phyloP scores from a whole-genome alignment of 2,329 filamentous ascomycete species.

The Nigrospora oryzae region DNA sequence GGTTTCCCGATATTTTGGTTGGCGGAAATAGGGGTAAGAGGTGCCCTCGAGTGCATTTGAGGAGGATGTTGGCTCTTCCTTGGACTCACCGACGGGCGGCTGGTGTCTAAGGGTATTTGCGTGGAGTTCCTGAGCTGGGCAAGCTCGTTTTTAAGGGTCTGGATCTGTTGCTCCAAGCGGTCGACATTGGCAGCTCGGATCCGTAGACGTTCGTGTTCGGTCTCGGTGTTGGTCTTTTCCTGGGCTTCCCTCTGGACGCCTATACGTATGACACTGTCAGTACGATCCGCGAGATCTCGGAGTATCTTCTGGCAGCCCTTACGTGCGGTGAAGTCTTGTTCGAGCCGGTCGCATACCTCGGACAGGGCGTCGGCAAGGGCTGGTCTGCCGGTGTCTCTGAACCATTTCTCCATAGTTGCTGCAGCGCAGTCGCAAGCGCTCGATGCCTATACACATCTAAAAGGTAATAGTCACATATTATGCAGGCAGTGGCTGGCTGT shows the following conservation, averaged over 20 bases:
- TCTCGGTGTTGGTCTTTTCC: no score
- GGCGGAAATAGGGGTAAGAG: conserved; percentile 15
- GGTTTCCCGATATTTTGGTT: conserved; percentile 11
- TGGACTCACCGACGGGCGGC: conserved; percentile 4
- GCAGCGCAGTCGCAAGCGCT: no score
- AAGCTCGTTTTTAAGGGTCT: conserved; percentile 28
- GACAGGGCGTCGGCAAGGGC: conserved; percentile 17
- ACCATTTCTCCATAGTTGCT: conserved; percentile 20
- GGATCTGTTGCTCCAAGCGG: conserved; percentile 32
- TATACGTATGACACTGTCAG: conserved; percentile 5
- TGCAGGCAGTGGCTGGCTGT: no score
- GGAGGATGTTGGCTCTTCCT: conserved; percentile 3
- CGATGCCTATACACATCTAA: no score
- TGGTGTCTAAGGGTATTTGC: conserved; percentile 3
- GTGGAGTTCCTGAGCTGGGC: conserved; percentile 15
- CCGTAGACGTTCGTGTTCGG: conserved; percentile 15
- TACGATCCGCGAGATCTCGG: conserved; percentile 1
- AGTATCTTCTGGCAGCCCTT: not conserved
- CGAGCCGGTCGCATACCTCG: conserved; percentile 15
- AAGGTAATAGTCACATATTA: no score
- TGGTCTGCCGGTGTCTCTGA: conserved; percentile 15
- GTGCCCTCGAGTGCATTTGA: conserved; percentile 9
- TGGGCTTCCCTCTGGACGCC: no score
- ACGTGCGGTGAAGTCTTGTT: conserved; percentile 6
- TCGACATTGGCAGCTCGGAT: conserved; percentile 21